Percentiles rank a stretch among this genome's conserved stretches.
Conservation (phyloP, 164 flowering plant species). For the Vitis cinerea region DNA sequence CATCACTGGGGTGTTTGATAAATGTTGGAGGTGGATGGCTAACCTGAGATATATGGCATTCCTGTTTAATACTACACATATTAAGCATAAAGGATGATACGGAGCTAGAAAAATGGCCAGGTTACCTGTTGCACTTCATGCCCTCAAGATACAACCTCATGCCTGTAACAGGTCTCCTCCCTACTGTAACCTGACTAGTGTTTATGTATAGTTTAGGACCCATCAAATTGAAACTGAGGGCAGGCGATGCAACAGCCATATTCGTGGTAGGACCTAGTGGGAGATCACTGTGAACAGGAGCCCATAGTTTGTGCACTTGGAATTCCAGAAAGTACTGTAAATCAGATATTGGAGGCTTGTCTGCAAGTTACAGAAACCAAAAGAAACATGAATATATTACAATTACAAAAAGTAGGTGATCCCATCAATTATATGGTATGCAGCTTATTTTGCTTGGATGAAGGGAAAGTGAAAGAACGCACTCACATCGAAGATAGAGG, state of each 20-base stretch:
- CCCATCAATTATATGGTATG: no score
- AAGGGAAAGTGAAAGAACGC: background rate
- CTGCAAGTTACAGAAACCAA: slow-evolving; percentile 32
- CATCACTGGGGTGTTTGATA: slow-evolving; percentile 44
- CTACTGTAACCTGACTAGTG: slow-evolving; percentile 59
- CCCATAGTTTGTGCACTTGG: slow-evolving; percentile 68
- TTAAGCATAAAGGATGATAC: no score
- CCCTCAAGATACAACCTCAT: slow-evolving; percentile 82
- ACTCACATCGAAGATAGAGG: slow-evolving; percentile 78
- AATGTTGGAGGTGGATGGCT: slow-evolving; percentile 78
- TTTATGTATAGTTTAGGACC: slow-evolving; percentile 78
- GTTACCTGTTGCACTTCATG: slow-evolving; percentile 62
- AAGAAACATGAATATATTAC: background rate
- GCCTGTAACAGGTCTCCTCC: slow-evolving; percentile 67
- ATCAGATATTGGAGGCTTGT: slow-evolving; percentile 73
- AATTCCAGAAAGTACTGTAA: slow-evolving; percentile 67
- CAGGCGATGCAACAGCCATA: slow-evolving; percentile 31
- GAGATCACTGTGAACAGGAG: slow-evolving; percentile 68
- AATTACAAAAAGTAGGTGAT: no score
- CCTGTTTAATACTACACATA: background rate
- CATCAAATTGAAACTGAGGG: slow-evolving; percentile 56
- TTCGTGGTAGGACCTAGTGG: slow-evolving; percentile 51
- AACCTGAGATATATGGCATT: slow-evolving; percentile 39
- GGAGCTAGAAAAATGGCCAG: no score
- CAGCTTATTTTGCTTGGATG: no score